Evolutionary conservation across 257 asterid genomes (phyloP), one percentile per base, ranked within the genome.

Genomic region (Jasminum sambac): DNA sequence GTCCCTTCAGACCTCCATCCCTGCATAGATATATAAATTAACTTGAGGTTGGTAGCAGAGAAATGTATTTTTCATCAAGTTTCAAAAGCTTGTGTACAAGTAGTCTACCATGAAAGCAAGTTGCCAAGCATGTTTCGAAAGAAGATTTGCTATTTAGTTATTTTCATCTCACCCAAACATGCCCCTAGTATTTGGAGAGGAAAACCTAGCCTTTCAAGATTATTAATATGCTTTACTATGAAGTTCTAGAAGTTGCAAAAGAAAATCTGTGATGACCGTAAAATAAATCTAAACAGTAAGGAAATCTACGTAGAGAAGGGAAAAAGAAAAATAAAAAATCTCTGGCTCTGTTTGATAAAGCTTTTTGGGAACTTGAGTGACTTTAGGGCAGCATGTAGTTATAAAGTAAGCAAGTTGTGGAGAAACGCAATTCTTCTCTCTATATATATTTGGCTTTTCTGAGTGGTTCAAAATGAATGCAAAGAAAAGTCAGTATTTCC

Each of bases 1-100:
- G 78, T 16, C 99, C 99, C 72, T 77, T 95, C 77, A 89, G 73
- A 43, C 99, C 96, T 40, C 99, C 96, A 76, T 80, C 89, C 83
- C 99, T 95, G 89, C 71, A 8, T 50, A 58, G 16, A 66, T 69
- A 30, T 24, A 71, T 68, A 61, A 62, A n/a, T 8, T 48, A 55
- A 9, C 34, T 55, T 19, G 13, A 19, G 62, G 61, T 21, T 17
- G 16, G 50, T 11, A 11, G 62, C 62, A 55, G 25, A 55, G n/a
- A 11, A 43, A 13, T 43, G 17, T 17, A 10, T 55, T 30, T 11
- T 55, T 55, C 30, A 55, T 10, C 12, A 55, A 55, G 34, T 26
- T 52, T 24, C 21, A 38, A 10, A 50, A 13, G 19, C 16, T 72
- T 48, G 36, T 17, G 11, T 72, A 16, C 5, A 4, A 42, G 50